Percentiles rank a stretch among this genome's conserved stretches.
Conservation (phyloP, 371 early-diverging fungal genomes). For the Funneliformis caledonium region DNA sequence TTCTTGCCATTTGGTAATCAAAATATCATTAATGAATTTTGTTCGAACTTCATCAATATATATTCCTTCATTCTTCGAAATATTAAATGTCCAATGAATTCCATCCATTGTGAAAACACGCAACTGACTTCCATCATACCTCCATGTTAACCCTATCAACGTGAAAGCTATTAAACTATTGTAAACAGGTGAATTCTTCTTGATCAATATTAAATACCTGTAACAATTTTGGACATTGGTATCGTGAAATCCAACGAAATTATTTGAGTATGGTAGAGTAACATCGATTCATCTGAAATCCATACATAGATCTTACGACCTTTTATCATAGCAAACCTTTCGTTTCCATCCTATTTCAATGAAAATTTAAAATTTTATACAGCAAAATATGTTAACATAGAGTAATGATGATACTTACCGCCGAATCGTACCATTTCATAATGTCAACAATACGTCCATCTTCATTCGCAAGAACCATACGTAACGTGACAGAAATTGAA, state of each 20-base stretch:
- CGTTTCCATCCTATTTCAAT: conserved; percentile 9
- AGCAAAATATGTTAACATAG: background rate
- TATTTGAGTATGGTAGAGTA: background rate
- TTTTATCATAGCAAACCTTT: conserved; percentile 27
- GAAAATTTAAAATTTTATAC: background rate
- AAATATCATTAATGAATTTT: conserved; percentile 17
- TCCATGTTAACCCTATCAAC: conserved; percentile 37
- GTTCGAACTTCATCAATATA: conserved; percentile 7
- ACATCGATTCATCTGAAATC: conserved; percentile 2
- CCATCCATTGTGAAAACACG: conserved; percentile 30
- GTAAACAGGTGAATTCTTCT: background rate
- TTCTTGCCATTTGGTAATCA: conserved; percentile 17
- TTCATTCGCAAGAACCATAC: background rate
- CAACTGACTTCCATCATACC: conserved; percentile 32
- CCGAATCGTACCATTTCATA: conserved; percentile 31
- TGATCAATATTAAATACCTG: background rate
- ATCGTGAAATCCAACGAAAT: background rate
- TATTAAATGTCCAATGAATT: conserved; percentile 23
- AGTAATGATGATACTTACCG: background rate
- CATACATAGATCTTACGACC: conserved; percentile 30
- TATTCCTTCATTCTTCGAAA: background rate
- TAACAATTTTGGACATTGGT: conserved; percentile 2
- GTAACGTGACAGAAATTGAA: background rate
- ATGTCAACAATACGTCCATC: conserved; percentile 17
- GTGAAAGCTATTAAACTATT: background rate